Evolutionary conservation across 139 green algal species (phyloP).

Genomic region (Mychonastes homosphaera): DNA sequence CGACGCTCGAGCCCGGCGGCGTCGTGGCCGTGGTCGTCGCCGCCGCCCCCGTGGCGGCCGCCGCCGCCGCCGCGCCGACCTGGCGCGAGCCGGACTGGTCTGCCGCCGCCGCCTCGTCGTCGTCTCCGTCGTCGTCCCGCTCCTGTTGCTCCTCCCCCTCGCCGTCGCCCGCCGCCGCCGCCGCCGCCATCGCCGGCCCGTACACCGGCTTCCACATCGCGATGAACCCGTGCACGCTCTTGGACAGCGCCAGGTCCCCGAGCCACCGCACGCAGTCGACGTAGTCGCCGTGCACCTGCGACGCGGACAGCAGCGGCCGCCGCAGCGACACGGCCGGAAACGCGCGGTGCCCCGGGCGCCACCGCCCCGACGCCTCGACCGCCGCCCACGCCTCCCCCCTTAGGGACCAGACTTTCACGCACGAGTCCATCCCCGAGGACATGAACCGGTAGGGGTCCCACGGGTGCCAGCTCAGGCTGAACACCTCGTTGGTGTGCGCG

Average conservation of each 20-base stretch:
- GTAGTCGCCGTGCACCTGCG: conserved; percentile 61
- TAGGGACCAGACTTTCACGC: conserved; percentile 59
- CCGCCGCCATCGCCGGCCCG: too few species aligned
- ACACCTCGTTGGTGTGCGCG: conserved; percentile 61
- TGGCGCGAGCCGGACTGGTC: too few species aligned
- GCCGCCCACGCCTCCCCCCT: conserved; percentile 22
- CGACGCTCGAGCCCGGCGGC: too few species aligned
- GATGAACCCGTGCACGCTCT: conserved; percentile 49
- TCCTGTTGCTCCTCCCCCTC: too few species aligned
- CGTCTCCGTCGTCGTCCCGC: too few species aligned
- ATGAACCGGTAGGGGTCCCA: conserved; percentile 42
- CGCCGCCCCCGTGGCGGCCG: too few species aligned
- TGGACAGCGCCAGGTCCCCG: conserved; percentile 58
- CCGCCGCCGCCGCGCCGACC: too few species aligned
- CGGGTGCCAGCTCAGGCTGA: conserved; percentile 53
- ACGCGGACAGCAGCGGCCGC: not conserved
- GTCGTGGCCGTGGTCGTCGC: too few species aligned
- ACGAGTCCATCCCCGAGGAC: conserved; percentile 60
- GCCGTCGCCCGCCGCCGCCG: too few species aligned
- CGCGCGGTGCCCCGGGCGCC: not conserved
- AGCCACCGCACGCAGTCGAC: conserved; percentile 74
- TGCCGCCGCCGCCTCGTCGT: too few species aligned
- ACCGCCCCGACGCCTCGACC: not conserved
- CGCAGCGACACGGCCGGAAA: not conserved
- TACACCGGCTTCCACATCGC: too few species aligned